phyloP scores from a whole-genome alignment of 1,284 basidiomycete genomes.

The Coniophora puteana region DNA sequence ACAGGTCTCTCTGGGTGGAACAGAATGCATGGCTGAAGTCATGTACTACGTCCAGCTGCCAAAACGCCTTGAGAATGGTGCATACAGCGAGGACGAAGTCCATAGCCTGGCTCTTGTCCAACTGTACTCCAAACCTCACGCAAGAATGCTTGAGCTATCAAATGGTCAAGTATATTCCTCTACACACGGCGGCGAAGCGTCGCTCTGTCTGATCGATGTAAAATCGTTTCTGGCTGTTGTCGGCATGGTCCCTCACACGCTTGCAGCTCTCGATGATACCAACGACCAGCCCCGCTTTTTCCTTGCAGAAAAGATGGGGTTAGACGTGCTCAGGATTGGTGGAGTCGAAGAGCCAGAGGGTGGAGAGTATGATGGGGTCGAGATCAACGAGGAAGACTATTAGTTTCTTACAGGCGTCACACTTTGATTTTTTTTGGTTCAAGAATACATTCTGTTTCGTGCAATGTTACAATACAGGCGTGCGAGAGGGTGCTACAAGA shows the following conservation, averaged over 20 bases:
- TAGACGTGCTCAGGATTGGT: neutral
- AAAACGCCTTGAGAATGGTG: too few species aligned
- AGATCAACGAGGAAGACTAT: too few species aligned
- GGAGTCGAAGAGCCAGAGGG: neutral
- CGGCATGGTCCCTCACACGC: conserved; percentile 16
- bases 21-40: conserved; percentile 18
- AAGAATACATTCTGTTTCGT: too few species aligned
- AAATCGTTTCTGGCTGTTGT: conserved; percentile 23
- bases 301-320: neutral
- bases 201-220: conserved; percentile 14
- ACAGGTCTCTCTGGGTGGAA: conserved; percentile 6
- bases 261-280: neutral
- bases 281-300: conserved; percentile 1
- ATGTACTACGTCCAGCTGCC: conserved; percentile 19
- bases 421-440: too few species aligned
- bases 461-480: too few species aligned
- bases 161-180: conserved; percentile 17
- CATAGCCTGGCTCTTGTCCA: conserved; percentile 16
- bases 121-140: conserved; percentile 14
- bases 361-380: too few species aligned
- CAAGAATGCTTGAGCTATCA: conserved; percentile 14
- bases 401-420: too few species aligned
- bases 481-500: too few species aligned
- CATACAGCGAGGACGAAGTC: too few species aligned
- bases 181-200: conserved; percentile 10